A percentile compares a stretch with the other conserved stretches of the same genome.
phyloP scores from a whole-genome alignment of 2,329 filamentous ascomycete species.

The Cladophialophora psammophila region DNA sequence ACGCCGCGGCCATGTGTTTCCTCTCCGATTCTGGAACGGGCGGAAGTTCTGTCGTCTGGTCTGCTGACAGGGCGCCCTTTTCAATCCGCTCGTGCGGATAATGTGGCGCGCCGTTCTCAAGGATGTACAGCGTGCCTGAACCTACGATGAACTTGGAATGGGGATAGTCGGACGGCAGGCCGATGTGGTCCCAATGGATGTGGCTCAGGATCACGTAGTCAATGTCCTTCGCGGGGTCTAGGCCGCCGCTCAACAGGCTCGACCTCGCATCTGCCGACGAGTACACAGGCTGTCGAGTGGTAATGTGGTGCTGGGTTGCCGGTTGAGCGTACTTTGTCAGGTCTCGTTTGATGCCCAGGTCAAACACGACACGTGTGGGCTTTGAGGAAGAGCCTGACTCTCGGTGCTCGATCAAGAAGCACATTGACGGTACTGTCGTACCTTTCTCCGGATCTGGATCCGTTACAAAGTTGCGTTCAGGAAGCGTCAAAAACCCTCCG shows the following conservation, averaged over 20 bases:
- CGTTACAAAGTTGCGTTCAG: constrained; percentile 57
- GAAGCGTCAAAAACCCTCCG: constrained; percentile 55
- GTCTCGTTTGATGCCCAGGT: constrained; percentile 60
- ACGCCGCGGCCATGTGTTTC: constrained; percentile 33
- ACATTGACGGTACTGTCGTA: constrained; percentile 61
- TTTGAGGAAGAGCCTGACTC: constrained; percentile 36
- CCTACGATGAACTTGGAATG: constrained; percentile 61
- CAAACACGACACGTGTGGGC: constrained; percentile 55
- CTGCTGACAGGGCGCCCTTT: constrained; percentile 42
- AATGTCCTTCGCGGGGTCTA: constrained; percentile 48
- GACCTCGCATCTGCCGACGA: constrained; percentile 41
- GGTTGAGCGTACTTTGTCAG: constrained; percentile 51
- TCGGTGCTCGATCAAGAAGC: constrained; percentile 61
- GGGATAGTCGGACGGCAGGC: constrained; percentile 61
- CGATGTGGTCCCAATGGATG: constrained; percentile 48
- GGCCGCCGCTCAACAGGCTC: constrained; percentile 47
- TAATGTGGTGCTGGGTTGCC: constrained; percentile 49
- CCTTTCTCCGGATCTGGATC: constrained; percentile 53
- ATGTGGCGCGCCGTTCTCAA: constrained; percentile 48
- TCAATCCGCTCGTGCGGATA: constrained; percentile 43
- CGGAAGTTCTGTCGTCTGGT: constrained; percentile 50
- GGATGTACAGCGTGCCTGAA: constrained; percentile 52
- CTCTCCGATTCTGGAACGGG: constrained; percentile 39
- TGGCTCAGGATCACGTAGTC: constrained; percentile 53
- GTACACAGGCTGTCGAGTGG: constrained; percentile 40